Conservation (phyloP, 1,284 basidiomycete genomes). For the Xanthoconium separans region DNA sequence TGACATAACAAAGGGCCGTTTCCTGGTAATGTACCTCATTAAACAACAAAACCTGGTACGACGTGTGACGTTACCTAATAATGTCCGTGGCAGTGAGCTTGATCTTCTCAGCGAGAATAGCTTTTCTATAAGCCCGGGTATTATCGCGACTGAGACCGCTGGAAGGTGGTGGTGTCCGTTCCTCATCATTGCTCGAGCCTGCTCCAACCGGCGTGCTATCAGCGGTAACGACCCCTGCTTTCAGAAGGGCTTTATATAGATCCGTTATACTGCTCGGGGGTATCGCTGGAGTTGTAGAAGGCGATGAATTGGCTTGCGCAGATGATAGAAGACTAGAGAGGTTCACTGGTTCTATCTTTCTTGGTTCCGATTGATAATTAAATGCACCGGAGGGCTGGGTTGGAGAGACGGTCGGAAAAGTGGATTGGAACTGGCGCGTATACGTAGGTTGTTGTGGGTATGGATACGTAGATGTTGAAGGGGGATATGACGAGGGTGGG, state of each 20-base stretch:
- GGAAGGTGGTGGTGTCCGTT: conserved; percentile 38
- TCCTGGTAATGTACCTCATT: conserved; percentile 40
- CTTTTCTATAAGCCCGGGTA: conserved; percentile 67
- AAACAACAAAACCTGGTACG: conserved; percentile 1
- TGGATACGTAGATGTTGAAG: conserved; percentile 30
- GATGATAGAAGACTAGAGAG: conserved; percentile 29
- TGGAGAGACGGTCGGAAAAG: conserved; percentile 14
- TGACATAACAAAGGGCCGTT: conserved; percentile 57
- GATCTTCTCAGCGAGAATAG: conserved; percentile 68
- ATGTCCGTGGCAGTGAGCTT: conserved; percentile 73
- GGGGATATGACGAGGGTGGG: conserved; percentile 26
- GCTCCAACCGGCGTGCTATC: conserved; percentile 51
- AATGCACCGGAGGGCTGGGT: conserved; percentile 20
- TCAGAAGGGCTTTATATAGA: conserved; percentile 65
- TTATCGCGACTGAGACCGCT: conserved; percentile 47
- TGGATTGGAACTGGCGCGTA: conserved; percentile 22
- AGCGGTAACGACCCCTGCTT: conserved; percentile 69
- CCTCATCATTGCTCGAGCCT: conserved; percentile 42
- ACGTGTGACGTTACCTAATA: conserved; percentile 52
- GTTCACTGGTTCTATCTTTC: conserved; percentile 33
- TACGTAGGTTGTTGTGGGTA: conserved; percentile 32
- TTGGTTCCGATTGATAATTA: conserved; percentile 22
- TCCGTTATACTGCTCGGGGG: conserved; percentile 50
- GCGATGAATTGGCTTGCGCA: conserved; percentile 20
- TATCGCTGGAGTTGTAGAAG: conserved; percentile 30